Evolutionary conservation across 2,329 filamentous ascomycete species (phyloP).

Genomic region (Colletotrichum echinochloae): DNA sequence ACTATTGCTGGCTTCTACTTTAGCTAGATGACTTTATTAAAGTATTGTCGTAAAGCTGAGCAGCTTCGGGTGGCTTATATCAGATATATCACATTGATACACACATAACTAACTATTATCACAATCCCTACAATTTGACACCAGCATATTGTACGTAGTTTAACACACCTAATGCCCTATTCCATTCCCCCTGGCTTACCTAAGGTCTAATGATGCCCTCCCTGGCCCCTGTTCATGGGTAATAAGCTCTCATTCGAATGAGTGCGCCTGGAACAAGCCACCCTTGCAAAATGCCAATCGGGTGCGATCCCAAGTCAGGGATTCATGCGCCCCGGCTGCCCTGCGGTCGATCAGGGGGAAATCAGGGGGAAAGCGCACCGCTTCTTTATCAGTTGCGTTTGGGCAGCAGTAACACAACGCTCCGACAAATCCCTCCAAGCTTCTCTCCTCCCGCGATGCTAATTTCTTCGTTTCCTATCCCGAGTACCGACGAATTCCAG

Average conservation of each 20-base stretch:
- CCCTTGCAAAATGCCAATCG: slow-evolving; percentile 21
- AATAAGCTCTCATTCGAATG: slow-evolving; percentile 21
- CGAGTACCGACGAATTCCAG: slow-evolving; percentile 19
- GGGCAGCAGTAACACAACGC: too few relatives aligned
- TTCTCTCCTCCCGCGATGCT: slow-evolving; percentile 18
- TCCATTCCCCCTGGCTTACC: background rate
- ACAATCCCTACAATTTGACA: too few relatives aligned
- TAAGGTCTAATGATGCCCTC: background rate
- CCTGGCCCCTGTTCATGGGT: background rate
- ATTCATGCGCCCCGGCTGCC: slow-evolving; percentile 13
- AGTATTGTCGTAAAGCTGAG: too few relatives aligned
- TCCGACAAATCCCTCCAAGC: slow-evolving; percentile 9
- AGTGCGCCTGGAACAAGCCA: slow-evolving; percentile 27
- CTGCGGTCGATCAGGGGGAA: slow-evolving; percentile 26
- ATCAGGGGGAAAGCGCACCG: too few relatives aligned
- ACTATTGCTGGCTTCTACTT: too few relatives aligned
- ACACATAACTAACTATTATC: too few relatives aligned
- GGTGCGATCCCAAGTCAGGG: slow-evolving; percentile 9
- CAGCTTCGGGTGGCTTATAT: too few relatives aligned
- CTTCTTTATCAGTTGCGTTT: background rate
- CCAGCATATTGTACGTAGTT: too few relatives aligned
- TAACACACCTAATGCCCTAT: too few relatives aligned
- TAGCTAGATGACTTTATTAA: too few relatives aligned
- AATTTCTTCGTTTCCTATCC: slow-evolving; percentile 7
- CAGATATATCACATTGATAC: too few relatives aligned